Evolutionary conservation across 2,329 filamentous ascomycete species (phyloP).

Genomic region (Tolypocladium pustulatum): DNA sequence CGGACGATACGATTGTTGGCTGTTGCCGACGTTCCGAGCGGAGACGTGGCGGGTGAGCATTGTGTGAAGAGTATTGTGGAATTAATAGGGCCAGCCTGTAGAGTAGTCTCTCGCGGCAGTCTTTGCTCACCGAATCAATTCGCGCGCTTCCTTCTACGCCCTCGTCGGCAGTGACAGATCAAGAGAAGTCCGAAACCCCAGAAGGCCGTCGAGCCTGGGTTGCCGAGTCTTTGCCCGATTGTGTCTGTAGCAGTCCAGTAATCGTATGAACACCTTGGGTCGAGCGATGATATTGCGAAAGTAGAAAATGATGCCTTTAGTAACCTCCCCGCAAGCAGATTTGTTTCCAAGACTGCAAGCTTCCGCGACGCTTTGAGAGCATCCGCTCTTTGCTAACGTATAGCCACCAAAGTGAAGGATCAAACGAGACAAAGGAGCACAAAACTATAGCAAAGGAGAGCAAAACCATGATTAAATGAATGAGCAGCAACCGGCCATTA

Average conservation of each 20-base stretch:
- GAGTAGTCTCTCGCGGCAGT: neutral
- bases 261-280: neutral
- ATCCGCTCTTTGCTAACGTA: neutral
- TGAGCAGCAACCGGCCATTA: no score
- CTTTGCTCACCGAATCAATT: neutral
- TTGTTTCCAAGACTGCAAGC: neutral
- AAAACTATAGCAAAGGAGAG: no score
- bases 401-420: neutral
- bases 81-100: neutral
- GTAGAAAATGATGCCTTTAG: neutral
- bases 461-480: neutral
- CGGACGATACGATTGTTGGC: neutral
- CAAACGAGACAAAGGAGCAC: neutral
- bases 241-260: neutral
- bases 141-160: neutral
- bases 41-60: neutral
- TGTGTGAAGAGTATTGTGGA: neutral
- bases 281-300: neutral
- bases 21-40: neutral
- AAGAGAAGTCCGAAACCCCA: no score
- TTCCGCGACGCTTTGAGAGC: neutral
- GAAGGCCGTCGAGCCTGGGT: no score
- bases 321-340: accelerated
- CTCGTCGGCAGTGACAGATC: neutral
- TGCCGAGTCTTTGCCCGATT: no score